A percentile compares a stretch with the other conserved stretches of the same genome.
Conservation (phyloP, 139 green algal genomes). For the Micractinium sp. region DNA sequence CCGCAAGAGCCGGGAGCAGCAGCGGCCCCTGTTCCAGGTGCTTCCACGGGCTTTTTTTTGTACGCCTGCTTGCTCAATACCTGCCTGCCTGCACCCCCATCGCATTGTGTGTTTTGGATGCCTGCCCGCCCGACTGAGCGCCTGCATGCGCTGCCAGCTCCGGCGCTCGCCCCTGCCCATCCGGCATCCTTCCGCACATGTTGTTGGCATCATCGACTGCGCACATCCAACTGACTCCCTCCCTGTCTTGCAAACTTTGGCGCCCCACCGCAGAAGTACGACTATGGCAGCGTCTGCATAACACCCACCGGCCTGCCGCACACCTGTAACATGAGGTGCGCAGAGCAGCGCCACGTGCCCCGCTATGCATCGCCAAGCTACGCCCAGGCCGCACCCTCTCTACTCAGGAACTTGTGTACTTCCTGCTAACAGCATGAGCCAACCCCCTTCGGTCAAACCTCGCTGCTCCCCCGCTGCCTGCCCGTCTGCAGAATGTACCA, state of each 20-base stretch:
- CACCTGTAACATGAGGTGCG: slow-evolving; percentile 43
- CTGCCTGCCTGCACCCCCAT: not conserved
- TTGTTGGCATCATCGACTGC: too few species aligned
- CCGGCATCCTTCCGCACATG: too few species aligned
- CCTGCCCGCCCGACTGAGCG: not conserved
- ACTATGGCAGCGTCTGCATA: slow-evolving; percentile 35
- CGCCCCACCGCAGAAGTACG: slow-evolving; percentile 19
- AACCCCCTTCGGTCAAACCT: slow-evolving; percentile 31
- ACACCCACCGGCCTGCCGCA: not conserved
- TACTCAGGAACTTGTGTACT: too few species aligned
- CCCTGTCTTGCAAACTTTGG: not conserved
- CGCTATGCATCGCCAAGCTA: too few species aligned
- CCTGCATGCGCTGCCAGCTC: too few species aligned
- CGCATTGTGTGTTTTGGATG: too few species aligned
- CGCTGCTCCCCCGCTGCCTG: not conserved
- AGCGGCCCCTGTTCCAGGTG: slow-evolving; percentile 24
- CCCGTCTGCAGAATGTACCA: slow-evolving; percentile 47
- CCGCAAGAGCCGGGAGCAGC: slow-evolving; percentile 17
- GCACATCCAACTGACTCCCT: too few species aligned
- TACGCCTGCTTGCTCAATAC: not conserved
- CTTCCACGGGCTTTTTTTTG: not conserved
- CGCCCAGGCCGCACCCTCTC: too few species aligned
- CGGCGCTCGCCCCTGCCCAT: too few species aligned
- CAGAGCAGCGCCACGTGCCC: slow-evolving; percentile 13
- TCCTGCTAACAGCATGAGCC: too few species aligned